phyloP scores from a whole-genome alignment of 257 asterid genomes.

The Cinchona pubescens region DNA sequence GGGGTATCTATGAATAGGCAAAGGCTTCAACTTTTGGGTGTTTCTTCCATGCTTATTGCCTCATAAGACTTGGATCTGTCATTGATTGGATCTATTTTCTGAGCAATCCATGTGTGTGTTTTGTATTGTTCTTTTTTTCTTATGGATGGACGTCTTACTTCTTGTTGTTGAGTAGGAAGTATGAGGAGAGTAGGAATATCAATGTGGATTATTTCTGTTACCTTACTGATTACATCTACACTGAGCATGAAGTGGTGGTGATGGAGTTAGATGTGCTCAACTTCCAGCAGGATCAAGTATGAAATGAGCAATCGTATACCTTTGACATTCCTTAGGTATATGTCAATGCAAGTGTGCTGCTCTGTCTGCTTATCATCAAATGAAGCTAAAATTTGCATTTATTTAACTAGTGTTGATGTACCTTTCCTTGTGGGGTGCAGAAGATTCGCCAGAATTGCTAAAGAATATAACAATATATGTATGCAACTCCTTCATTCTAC shows the following conservation, averaged over 20 bases:
- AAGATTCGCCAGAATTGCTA: conserved; percentile 48
- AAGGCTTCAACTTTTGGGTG: conserved; percentile 87
- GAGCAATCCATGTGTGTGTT: neutral
- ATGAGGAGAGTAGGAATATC: conserved; percentile 85
- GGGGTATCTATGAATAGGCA: conserved; percentile 42
- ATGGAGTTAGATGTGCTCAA: conserved; percentile 86
- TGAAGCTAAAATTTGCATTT: neutral
- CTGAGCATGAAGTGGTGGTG: conserved; percentile 59
- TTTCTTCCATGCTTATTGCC: conserved; percentile 97
- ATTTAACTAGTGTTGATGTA: conserved; percentile 18
- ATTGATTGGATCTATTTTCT: neutral
- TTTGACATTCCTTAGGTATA: conserved; percentile 78
- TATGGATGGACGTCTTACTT: conserved; percentile 8
- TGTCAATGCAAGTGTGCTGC: neutral
- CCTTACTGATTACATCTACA: conserved; percentile 70
- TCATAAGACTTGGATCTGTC: conserved; percentile 52
- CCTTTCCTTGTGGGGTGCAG: conserved; percentile 35
- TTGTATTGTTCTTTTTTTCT: neutral
- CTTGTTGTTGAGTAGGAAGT: conserved; percentile 47
- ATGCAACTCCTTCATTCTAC: neutral
- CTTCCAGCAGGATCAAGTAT: conserved; percentile 59
- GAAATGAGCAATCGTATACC: conserved; percentile 85
- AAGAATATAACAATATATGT: conserved; percentile 56
- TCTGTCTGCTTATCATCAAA: neutral
- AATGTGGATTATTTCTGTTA: conserved; percentile 73